phyloP scores from a whole-genome alignment of 2,329 filamentous ascomycete genomes.

The Aspergillus sp. region DNA sequence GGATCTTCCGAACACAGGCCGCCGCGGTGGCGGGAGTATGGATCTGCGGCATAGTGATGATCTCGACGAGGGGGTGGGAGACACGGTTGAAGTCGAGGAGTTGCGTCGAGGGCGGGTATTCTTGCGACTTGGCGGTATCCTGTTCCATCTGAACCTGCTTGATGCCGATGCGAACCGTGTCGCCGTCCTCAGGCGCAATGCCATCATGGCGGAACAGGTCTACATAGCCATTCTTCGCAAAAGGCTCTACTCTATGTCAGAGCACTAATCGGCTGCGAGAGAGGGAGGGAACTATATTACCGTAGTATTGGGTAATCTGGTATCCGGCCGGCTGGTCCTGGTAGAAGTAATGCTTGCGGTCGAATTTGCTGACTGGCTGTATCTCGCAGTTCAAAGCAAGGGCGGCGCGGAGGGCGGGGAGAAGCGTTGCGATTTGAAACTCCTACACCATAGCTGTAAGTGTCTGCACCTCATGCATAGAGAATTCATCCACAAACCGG shows the following conservation, averaged over 20 bases:
- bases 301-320: slow-evolving; percentile 96
- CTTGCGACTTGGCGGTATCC: slow-evolving; percentile 91
- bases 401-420: slow-evolving; percentile 89
- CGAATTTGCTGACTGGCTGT: slow-evolving; percentile 77
- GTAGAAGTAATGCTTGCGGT: slow-evolving; percentile 98
- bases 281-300: slow-evolving; percentile 27
- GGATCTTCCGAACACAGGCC: slow-evolving; percentile 84
- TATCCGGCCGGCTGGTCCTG: slow-evolving; percentile 97
- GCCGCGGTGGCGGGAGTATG: slow-evolving; percentile 85
- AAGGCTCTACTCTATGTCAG: slow-evolving; percentile 51
- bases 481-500: slow-evolving; percentile 52
- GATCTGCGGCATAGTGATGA: slow-evolving; percentile 88
- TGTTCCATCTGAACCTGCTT: slow-evolving; percentile 97
- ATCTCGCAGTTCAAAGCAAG: slow-evolving; percentile 79
- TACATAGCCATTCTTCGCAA: slow-evolving; percentile 70
- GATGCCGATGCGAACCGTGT: slow-evolving; percentile 73
- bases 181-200: slow-evolving; percentile 71
- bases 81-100: slow-evolving; percentile 94
- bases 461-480: neutral
- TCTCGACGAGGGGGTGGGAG: slow-evolving; percentile 87
- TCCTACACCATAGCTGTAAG: slow-evolving; percentile 35
- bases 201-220: slow-evolving; percentile 73
- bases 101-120: slow-evolving; percentile 70
- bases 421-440: slow-evolving; percentile 78
- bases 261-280: neutral